phyloP scores from a whole-genome alignment of 257 asterid species.

The Voacanga thouarsii region DNA sequence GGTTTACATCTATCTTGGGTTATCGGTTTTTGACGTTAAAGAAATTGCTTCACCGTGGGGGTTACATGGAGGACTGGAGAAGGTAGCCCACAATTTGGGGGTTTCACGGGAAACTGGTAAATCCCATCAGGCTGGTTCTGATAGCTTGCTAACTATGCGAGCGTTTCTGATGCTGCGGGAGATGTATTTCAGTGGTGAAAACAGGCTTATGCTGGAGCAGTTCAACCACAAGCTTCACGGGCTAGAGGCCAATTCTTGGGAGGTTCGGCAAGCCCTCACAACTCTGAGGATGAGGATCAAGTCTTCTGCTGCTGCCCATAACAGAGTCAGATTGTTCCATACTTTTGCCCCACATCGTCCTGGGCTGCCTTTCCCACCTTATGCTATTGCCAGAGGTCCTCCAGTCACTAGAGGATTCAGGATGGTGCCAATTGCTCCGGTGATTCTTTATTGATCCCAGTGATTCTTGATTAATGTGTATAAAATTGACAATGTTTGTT shows the following conservation, averaged over 20 bases:
- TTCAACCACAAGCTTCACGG: slow-evolving; percentile 10
- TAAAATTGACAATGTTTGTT: too few relatives aligned
- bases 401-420: neutral
- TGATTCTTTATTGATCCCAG: too few relatives aligned
- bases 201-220: neutral
- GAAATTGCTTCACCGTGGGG: slow-evolving; percentile 9
- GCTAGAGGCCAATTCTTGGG: neutral
- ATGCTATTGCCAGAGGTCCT: neutral
- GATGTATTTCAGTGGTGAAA: neutral
- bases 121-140: slow-evolving; percentile 32
- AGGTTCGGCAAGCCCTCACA: neutral
- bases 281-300: neutral
- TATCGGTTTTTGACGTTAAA: slow-evolving; percentile 23
- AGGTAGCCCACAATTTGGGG: slow-evolving; percentile 15
- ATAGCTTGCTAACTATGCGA: slow-evolving; percentile 11
- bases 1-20: slow-evolving; percentile 19
- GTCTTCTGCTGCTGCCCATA: neutral
- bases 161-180: neutral
- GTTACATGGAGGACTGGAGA: slow-evolving; percentile 23
- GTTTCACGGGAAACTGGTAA: slow-evolving; percentile 20
- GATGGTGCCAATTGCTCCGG: too few relatives aligned
- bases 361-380: neutral
- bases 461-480: too few relatives aligned
- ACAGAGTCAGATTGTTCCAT: too few relatives aligned
- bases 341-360: too few relatives aligned